These are phyloP conservation scores for Arabis hirsuta DNA, from an alignment of 345 rosid genomes.

Conservation along the genomic window DNA sequence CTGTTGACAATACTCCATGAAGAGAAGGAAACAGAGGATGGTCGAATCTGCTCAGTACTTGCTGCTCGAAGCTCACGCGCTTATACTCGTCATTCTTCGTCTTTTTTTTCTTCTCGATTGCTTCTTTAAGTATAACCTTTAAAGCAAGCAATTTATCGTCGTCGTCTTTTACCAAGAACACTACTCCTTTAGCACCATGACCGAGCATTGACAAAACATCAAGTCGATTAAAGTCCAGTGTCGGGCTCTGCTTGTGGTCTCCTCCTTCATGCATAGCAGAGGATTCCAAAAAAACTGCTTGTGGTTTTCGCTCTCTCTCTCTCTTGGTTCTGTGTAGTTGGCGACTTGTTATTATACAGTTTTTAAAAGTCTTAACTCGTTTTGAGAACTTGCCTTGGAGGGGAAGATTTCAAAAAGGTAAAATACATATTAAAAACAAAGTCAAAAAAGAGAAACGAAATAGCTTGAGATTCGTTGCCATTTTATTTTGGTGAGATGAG, in stretches of 20 bases:
- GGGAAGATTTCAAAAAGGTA: conserved; percentile 30
- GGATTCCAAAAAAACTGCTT: not conserved
- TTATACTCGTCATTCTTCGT: conserved; percentile 45
- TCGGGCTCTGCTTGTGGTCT: conserved; percentile 2
- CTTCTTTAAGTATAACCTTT: conserved; percentile 70
- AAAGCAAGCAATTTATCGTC: conserved; percentile 57
- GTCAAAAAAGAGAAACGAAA: conserved; percentile 11
- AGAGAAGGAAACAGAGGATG: conserved; percentile 84
- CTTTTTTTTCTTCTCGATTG: conserved; percentile 58
- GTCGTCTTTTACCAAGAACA: conserved; percentile 59
- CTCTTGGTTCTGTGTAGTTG: conserved; percentile 13
- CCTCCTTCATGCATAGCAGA: conserved; percentile 3
- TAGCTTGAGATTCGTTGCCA: conserved; percentile 30
- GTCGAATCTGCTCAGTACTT: conserved; percentile 57
- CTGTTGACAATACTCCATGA: conserved; percentile 67
- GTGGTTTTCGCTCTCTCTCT: not conserved
- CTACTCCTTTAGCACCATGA: conserved; percentile 92
- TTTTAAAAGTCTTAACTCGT: conserved; percentile 5
- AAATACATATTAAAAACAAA: not conserved
- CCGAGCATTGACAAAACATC: conserved; percentile 68
- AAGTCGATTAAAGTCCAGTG: conserved; percentile 50
- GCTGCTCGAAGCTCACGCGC: conserved; percentile 71
- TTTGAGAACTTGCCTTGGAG: conserved; percentile 31
- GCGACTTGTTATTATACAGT: not conserved
- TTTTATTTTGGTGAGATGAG: not conserved